Evolutionary conservation across 2,329 filamentous ascomycete genomes (phyloP), one percentile per base, ranked within the genome.

Genomic region (Ophiocordyceps robertsii): DNA sequence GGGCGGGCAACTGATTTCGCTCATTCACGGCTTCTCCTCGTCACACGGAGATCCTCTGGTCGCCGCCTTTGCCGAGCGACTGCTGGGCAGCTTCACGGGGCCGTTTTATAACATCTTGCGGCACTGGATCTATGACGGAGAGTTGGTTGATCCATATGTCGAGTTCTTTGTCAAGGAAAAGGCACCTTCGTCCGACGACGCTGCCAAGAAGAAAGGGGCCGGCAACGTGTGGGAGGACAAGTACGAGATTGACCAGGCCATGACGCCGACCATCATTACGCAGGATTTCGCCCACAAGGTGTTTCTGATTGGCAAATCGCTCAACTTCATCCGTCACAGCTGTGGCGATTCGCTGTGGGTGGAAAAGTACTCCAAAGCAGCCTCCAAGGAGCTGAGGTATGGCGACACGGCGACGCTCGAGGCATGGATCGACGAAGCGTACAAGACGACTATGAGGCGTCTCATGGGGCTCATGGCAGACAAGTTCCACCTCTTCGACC

Each of bases 201-300:
- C 70, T 44, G 55, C 62, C 39, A 72, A 69, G 51, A 66, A 67
- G 40, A 73, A 71, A 39, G 82, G 77, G 21, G 84, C 85, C 14
- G 89, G 83, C 32, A 95, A 89, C 50, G 89, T 96, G 2, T 98
- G 92, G 92, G 89, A 96, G 60, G 88, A 95, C 62, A 96, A 96
- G 59, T 98, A 95, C 64, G 84, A 86, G 55, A 72, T 95, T 33
- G 81, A 85, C 51, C 74, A 84, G 45, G 73, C 76, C 39, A 92
- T 95, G 84, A 80, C 95, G 21, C 92, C 92, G 0, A 89, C 82
- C 36, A 96, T 96, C 55, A 88, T 95, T 51, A 93, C 87, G 0
- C 74, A 83, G 37, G 89, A 95, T 47, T 95, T 98, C 63, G 88
- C 92, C 0, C 86, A 92, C 51, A 95, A 95, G 57, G 86, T 98